phyloP scores from a whole-genome alignment of 192 early-diverging fungal genomes.

The Globomyces pollinis-pini region DNA sequence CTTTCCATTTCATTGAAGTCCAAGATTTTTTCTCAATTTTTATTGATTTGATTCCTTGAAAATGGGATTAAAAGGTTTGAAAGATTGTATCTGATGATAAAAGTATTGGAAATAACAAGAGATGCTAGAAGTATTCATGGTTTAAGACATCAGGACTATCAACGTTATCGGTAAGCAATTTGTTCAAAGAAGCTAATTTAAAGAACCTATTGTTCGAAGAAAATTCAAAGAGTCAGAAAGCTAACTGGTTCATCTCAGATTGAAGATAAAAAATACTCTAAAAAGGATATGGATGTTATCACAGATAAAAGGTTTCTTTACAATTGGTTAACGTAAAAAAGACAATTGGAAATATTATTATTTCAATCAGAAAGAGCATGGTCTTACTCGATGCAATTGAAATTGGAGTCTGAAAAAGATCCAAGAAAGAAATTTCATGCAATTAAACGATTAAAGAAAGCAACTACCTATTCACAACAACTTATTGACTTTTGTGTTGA shows the following conservation, averaged over 20 bases:
- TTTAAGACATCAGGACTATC: conserved; percentile 72
- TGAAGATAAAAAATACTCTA: not conserved
- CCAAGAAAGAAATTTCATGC: not conserved
- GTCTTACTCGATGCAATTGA: conserved; percentile 43
- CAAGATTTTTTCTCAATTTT: too few relatives aligned
- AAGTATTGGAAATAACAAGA: conserved; percentile 28
- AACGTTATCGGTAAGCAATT: too few relatives aligned
- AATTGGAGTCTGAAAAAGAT: not conserved
- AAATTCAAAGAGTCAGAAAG: conserved; percentile 30
- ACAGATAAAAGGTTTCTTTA: too few relatives aligned
- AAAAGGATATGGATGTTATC: not conserved
- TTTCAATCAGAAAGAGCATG: conserved; percentile 56
- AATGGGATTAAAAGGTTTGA: too few relatives aligned
- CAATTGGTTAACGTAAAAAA: too few relatives aligned
- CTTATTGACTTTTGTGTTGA: not conserved
- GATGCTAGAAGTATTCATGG: conserved; percentile 69
- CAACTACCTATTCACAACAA: not conserved
- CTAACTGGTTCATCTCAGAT: not conserved
- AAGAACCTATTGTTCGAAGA: conserved; percentile 44
- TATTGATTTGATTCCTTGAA: too few relatives aligned
- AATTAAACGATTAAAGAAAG: not conserved
- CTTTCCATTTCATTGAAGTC: too few relatives aligned
- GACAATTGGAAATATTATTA: conserved; percentile 21
- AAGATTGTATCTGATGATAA: too few relatives aligned
- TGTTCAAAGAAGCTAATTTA: too few relatives aligned